These are phyloP conservation scores for Moricandia moricandioides DNA, from an alignment of 345 rosid genomes.

Conservation along the genomic window DNA sequence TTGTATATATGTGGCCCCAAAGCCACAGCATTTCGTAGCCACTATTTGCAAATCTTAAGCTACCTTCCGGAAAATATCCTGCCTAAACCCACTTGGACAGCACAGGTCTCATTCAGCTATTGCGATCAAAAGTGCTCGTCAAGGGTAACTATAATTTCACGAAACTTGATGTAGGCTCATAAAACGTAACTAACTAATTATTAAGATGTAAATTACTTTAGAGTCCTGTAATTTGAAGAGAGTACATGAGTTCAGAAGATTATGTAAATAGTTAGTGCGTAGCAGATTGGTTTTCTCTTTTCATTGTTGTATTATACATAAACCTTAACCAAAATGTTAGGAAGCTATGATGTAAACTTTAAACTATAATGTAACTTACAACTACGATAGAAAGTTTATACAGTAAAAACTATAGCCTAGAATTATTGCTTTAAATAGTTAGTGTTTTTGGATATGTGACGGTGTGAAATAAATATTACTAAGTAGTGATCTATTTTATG, in stretches of 20 bases:
- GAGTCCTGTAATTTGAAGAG: not conserved
- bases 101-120: conserved; percentile 28
- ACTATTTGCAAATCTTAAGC: conserved; percentile 36
- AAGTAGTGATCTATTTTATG: no score
- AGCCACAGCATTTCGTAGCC: conserved; percentile 27
- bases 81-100: conserved; percentile 38
- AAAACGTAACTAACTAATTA: not conserved
- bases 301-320: not conserved
- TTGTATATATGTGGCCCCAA: conserved; percentile 28
- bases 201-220: not conserved
- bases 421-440: no score
- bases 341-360: not conserved
- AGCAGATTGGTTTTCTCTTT: not conserved
- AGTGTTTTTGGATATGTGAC: no score
- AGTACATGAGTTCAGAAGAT: not conserved
- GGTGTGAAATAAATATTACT: no score
- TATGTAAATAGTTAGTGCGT: not conserved
- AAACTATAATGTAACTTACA: not conserved
- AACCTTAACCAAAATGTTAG: not conserved
- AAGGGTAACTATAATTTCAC: not conserved
- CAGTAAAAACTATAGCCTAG: not conserved
- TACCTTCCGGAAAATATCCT: conserved; percentile 14
- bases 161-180: not conserved
- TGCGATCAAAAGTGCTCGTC: conserved; percentile 2
- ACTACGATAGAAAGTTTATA: not conserved